phyloP scores from a whole-genome alignment of 2,329 filamentous ascomycete species.

The Ceratocystis lukuohia region DNA sequence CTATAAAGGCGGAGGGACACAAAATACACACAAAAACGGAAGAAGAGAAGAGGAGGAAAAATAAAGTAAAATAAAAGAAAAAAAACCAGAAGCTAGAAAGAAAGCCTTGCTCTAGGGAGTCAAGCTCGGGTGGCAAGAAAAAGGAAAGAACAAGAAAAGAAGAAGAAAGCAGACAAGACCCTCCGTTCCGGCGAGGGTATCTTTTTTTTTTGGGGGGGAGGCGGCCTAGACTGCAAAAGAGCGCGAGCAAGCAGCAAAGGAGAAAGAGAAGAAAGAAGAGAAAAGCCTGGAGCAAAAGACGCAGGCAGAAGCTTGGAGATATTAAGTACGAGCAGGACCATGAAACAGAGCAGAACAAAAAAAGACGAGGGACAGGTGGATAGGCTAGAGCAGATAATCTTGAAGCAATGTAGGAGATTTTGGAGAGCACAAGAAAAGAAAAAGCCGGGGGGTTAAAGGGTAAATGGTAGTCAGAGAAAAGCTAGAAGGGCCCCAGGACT shows the following conservation, averaged over 20 bases:
- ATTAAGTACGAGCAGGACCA: slow-evolving; percentile 2
- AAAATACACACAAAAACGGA: background rate
- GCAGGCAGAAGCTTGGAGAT: background rate
- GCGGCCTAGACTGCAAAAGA: slow-evolving; percentile 13
- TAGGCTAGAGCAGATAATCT: background rate
- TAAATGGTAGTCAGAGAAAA: background rate
- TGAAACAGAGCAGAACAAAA: background rate
- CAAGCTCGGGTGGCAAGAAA: slow-evolving; percentile 5
- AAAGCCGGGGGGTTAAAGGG: background rate
- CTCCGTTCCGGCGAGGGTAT: slow-evolving; percentile 4
- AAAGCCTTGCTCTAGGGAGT: background rate
- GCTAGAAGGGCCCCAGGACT: background rate
- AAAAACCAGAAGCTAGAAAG: slow-evolving; percentile 13
- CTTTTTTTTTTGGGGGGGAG: background rate
- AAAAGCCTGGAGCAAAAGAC: background rate
- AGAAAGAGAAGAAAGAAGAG: slow-evolving; percentile 12
- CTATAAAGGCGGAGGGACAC: slow-evolving; percentile 1
- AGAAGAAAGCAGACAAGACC: slow-evolving; percentile 8
- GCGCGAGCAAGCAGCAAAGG: slow-evolving; percentile 10
- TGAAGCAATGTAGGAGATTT: slow-evolving; percentile 4
- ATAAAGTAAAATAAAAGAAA: slow-evolving; percentile 5
- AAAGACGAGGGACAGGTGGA: background rate
- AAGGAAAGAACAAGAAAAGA: slow-evolving; percentile 11
- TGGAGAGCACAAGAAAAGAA: background rate
- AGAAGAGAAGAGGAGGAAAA: too few species aligned